Conservation (phyloP, 2,329 filamentous ascomycete genomes). For the Lasiodiplodia gonubiensis region DNA sequence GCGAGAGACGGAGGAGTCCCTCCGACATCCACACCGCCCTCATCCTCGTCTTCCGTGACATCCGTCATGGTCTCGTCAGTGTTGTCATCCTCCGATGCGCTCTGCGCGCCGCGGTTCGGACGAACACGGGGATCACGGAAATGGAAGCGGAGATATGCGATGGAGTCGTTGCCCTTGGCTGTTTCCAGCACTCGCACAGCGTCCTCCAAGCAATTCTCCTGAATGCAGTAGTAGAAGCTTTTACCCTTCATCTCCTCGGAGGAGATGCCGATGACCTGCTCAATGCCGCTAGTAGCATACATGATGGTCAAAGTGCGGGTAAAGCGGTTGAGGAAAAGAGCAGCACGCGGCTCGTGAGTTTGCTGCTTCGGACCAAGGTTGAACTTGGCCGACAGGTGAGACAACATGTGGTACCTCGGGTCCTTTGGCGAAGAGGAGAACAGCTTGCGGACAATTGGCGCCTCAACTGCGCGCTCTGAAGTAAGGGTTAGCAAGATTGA, state of each 20-base stretch:
- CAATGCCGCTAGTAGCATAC: conserved; percentile 80
- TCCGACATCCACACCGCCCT: conserved; percentile 44
- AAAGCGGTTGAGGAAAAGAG: conserved; percentile 85
- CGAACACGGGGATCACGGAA: conserved; percentile 71
- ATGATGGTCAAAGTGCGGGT: conserved; percentile 82
- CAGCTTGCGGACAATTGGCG: conserved; percentile 76
- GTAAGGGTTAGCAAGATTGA: conserved; percentile 31
- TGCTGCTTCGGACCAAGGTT: conserved; percentile 58
- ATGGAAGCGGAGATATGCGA: conserved; percentile 86
- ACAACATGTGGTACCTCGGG: conserved; percentile 87
- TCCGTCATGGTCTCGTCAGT: conserved; percentile 55
- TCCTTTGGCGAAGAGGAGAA: conserved; percentile 83
- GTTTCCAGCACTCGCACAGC: conserved; percentile 80
- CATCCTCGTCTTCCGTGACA: conserved; percentile 55
- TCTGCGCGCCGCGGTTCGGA: conserved; percentile 46
- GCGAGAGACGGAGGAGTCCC: conserved; percentile 3
- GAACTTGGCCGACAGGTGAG: conserved; percentile 84
- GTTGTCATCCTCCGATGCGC: conserved; percentile 56
- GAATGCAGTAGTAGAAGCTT: conserved; percentile 88
- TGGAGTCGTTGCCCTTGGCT: conserved; percentile 88
- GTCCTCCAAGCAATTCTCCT: conserved; percentile 75
- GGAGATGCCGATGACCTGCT: conserved; percentile 74
- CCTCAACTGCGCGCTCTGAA: conserved; percentile 76
- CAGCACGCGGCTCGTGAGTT: conserved; percentile 79
- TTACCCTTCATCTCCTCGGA: conserved; percentile 73